Conservation (phyloP, 768 basidiomycete species). For the Boletus eberwhitei region DNA sequence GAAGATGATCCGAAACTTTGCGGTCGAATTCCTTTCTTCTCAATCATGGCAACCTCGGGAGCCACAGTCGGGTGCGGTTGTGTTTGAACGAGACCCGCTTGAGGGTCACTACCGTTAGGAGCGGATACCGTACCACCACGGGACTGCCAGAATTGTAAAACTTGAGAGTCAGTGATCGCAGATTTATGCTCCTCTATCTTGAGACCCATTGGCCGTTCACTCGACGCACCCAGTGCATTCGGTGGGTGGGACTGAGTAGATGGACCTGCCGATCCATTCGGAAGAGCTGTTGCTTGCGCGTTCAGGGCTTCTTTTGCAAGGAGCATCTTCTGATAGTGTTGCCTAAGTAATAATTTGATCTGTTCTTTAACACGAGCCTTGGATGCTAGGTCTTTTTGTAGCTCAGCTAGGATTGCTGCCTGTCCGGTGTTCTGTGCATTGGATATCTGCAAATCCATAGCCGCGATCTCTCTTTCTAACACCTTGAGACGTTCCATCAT, state of each 20-base stretch:
- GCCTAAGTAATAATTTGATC: slow-evolving; percentile 12
- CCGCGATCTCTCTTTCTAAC: slow-evolving; percentile 16
- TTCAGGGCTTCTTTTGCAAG: slow-evolving; percentile 11
- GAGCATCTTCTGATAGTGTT: slow-evolving; percentile 14
- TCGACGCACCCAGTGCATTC: slow-evolving; percentile 1
- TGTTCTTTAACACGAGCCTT: slow-evolving; percentile 8
- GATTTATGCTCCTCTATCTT: slow-evolving; percentile 22
- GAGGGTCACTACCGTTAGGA: slow-evolving; percentile 3
- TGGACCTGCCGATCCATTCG: slow-evolving; percentile 4
- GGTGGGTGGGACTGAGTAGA: slow-evolving; percentile 10
- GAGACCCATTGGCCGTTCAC: slow-evolving; percentile 3
- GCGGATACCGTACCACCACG: slow-evolving; percentile 18
- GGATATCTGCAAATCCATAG: slow-evolving; percentile 15
- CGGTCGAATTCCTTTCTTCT: slow-evolving; percentile 39
- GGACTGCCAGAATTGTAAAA: slow-evolving; percentile 29
- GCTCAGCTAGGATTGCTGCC: neutral
- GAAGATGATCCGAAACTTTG: slow-evolving; percentile 15
- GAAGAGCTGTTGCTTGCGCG: neutral
- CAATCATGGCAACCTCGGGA: slow-evolving; percentile 37
- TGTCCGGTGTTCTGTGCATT: slow-evolving; percentile 20
- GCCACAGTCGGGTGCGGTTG: neutral
- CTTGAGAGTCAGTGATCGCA: slow-evolving; percentile 21
- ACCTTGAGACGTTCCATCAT: slow-evolving; percentile 21
- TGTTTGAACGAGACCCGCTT: slow-evolving; percentile 16
- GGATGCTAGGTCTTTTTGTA: slow-evolving; percentile 8